Conservation (phyloP, 129 eudicot genomes). For the Tagetes erecta region DNA sequence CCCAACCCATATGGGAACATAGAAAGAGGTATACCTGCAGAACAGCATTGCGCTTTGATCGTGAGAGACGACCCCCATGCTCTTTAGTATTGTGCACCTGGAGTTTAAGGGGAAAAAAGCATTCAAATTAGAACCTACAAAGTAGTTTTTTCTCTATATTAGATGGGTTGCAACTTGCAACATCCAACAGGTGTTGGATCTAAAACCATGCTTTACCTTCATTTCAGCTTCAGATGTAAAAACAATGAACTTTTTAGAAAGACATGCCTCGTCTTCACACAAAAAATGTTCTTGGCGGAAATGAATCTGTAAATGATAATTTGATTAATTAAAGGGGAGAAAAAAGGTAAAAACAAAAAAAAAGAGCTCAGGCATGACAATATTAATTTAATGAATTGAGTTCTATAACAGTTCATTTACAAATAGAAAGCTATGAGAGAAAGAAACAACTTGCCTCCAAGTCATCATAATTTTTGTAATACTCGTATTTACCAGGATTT, state of each 20-base stretch:
- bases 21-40: slow-evolving; percentile 56
- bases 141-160: not conserved
- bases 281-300: slow-evolving; percentile 83
- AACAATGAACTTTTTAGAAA: slow-evolving; percentile 76
- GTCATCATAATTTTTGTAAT: slow-evolving; percentile 87
- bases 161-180: not conserved
- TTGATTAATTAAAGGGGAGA: not conserved
- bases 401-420: not conserved
- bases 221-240: slow-evolving; percentile 82
- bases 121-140: not conserved
- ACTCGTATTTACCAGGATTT: slow-evolving; percentile 87
- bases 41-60: slow-evolving; percentile 84
- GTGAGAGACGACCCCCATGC: slow-evolving; percentile 95
- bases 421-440: not conserved
- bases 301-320: slow-evolving; percentile 55
- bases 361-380: not conserved
- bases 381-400: not conserved
- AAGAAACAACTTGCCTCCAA: slow-evolving; percentile 68
- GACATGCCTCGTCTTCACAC: slow-evolving; percentile 92
- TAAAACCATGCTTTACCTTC: slow-evolving; percentile 53
- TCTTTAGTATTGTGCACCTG: slow-evolving; percentile 92
- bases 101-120: slow-evolving; percentile 1
- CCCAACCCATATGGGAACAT: not conserved
- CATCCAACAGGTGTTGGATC: not conserved
- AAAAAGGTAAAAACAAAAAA: too few relatives aligned